Evolutionary conservation across 2,329 filamentous ascomycete species (phyloP).

Genomic region (Rhynchosporium graminicola): DNA sequence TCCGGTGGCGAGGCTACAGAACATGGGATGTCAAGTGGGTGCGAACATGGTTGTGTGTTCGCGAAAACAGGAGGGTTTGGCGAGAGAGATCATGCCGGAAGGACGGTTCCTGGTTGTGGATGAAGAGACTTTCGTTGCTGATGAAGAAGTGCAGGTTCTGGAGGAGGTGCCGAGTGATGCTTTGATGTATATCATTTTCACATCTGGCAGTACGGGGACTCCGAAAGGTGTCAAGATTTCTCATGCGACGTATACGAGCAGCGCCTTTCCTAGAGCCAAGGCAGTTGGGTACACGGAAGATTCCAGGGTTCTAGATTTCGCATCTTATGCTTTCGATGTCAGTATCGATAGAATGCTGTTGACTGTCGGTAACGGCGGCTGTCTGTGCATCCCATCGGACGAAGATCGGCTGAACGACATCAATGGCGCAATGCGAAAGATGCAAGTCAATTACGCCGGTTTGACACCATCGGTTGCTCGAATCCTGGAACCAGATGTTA

Average conservation of each 20-base stretch:
- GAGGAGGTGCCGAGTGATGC: conserved; percentile 14
- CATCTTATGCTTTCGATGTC: conserved; percentile 45
- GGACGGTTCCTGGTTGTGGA: neutral
- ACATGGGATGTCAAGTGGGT: conserved; percentile 21
- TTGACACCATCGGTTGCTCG: conserved; percentile 39
- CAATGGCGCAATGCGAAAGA: conserved; percentile 35
- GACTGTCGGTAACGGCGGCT: conserved; percentile 42
- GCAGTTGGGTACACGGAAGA: conserved; percentile 10
- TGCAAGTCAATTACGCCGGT: conserved; percentile 32
- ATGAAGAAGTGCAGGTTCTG: neutral
- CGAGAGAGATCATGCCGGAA: neutral
- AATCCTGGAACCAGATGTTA: conserved; percentile 30
- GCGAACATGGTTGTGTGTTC: conserved; percentile 12
- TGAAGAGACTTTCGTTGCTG: conserved; percentile 9
- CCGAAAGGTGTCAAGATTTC: conserved; percentile 37
- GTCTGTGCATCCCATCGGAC: conserved; percentile 45
- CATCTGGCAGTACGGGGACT: conserved; percentile 39
- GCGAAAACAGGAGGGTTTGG: conserved; percentile 3
- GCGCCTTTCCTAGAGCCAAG: conserved; percentile 2
- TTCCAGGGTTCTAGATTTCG: conserved; percentile 34
- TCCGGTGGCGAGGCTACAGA: conserved; percentile 33
- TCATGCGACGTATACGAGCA: conserved; percentile 25
- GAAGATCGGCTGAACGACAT: conserved; percentile 44
- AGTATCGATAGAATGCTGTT: conserved; percentile 39
- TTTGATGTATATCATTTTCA: conserved; percentile 33